Base-by-base conservation (phyloP, 2,329 filamentous ascomycete species). In the Botrytis squamosa region DNA sequence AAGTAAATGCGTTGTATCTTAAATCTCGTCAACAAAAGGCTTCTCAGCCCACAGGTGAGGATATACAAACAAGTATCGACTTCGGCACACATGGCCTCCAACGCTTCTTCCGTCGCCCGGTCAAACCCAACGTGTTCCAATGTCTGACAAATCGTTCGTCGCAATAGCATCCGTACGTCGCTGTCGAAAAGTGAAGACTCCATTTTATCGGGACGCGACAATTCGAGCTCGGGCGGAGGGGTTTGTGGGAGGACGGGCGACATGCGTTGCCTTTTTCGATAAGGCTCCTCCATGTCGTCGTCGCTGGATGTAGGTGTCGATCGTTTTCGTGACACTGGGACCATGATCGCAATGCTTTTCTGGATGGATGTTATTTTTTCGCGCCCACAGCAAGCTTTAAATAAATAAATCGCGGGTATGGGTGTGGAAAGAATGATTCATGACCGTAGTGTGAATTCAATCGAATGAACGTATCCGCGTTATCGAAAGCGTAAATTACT, bases 71-170 rank as follows among this genome's bases (percentile, higher is more conserved):
- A 91, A 7, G 85, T 84, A 78, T 91, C 89, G 1, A 87, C 86
- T 76, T 86, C 83, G 33, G 82, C 81, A 6, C 87, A 85, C 62
- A 91, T 88, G 76, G 86, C 86, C 79, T 91, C 88, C 77, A 91
- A 80, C 2, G 89, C 88, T 71, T 89, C 86, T 12, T 85, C 84
- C 0, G 83, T 85, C 22, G 88, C 86, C 40, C 84, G 83, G 44
- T 86, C 83, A 77, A 91, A 91, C 42, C 89, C 89, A 55, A 90
- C 86, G 75, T 90, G 86, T 60, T 86, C 82, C 42, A 91, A 80
- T 4, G 85, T 85, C 73, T 90, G 80, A 0, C 85, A 86, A 73
- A 91, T 87, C 18, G 88, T 86, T 69, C 88, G 86, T 64, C 85
- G 84, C 40, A 91, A 82, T 2, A 82, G 78, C 33, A 74, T 64